phyloP scores from a whole-genome alignment of 2,329 filamentous ascomycete species.

The Teratosphaeria gauchensis region DNA sequence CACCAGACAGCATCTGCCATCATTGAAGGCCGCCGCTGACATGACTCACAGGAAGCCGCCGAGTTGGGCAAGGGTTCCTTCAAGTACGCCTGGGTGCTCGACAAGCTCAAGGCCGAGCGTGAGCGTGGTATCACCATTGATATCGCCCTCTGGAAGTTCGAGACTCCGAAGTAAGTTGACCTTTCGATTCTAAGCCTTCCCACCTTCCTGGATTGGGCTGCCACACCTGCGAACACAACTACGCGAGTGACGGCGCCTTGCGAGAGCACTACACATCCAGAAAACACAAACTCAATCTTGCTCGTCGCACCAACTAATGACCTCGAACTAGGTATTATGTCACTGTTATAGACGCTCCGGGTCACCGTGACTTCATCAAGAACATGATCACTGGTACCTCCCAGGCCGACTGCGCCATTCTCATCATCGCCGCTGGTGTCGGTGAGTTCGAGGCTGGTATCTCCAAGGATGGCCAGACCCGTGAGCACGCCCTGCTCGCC shows the following conservation, averaged over 20 bases:
- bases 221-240: no score
- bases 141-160: conserved; percentile 99
- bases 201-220: no score
- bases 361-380: conserved; percentile 99
- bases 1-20: not conserved
- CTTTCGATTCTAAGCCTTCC: no score
- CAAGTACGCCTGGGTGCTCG: conserved; percentile 99
- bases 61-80: conserved; percentile 99
- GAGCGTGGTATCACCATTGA: conserved; percentile 99
- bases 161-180: conserved; percentile 62
- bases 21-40: conserved; percentile 16
- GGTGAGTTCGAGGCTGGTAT: conserved; percentile 99
- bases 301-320: not conserved
- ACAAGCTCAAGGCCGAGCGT: conserved; percentile 99
- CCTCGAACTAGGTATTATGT: conserved; percentile 36
- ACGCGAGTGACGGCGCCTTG: no score
- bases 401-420: conserved; percentile 98
- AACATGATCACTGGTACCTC: conserved; percentile 99
- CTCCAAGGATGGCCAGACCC: conserved; percentile 99
- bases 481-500: conserved; percentile 99
- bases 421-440: conserved; percentile 99
- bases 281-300: not conserved
- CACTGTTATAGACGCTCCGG: conserved; percentile 95
- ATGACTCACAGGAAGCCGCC: conserved; percentile 70
- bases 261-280: no score